phyloP scores from a whole-genome alignment of 306 rosid genomes.

The Prunus padus region DNA sequence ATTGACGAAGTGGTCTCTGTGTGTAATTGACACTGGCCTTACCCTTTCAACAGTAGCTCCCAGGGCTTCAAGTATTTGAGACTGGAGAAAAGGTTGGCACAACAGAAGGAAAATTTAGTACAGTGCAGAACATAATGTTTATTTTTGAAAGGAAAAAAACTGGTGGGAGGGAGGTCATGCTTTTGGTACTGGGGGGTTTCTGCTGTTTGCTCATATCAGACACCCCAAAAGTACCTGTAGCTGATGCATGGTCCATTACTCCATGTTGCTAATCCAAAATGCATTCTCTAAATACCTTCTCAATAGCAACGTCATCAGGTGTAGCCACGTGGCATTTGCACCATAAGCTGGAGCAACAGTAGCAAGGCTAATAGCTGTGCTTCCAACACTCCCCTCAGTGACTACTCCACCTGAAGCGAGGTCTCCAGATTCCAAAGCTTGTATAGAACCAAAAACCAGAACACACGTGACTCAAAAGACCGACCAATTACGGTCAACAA shows the following conservation, averaged over 20 bases:
- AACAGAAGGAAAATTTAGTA: not conserved
- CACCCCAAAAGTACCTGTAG: not conserved
- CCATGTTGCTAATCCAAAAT: slow-evolving; percentile 8
- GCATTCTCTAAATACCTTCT: slow-evolving; percentile 52
- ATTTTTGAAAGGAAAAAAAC: not conserved
- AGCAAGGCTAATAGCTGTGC: slow-evolving; percentile 92
- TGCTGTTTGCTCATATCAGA: not conserved
- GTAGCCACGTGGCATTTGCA: slow-evolving; percentile 88
- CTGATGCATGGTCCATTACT: not conserved
- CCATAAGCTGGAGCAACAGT: slow-evolving; percentile 94
- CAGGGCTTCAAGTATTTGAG: slow-evolving; percentile 78
- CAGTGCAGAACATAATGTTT: not conserved
- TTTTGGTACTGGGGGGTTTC: not conserved
- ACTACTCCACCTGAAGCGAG: slow-evolving; percentile 73
- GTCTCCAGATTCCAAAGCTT: slow-evolving; percentile 79
- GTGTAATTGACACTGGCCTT: slow-evolving; percentile 89
- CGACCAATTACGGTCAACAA: not conserved
- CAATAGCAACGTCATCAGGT: slow-evolving; percentile 94
- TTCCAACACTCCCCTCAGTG: slow-evolving; percentile 95
- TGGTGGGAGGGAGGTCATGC: not conserved
- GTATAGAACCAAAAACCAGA: slow-evolving; percentile 20
- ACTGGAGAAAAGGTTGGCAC: slow-evolving; percentile 39
- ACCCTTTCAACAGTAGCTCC: slow-evolving; percentile 94
- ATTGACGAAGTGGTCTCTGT: slow-evolving; percentile 82
- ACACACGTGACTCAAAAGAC: not conserved